phyloP scores from a whole-genome alignment of 2,329 filamentous ascomycete genomes.

The Tolypocladium pustulatum region DNA sequence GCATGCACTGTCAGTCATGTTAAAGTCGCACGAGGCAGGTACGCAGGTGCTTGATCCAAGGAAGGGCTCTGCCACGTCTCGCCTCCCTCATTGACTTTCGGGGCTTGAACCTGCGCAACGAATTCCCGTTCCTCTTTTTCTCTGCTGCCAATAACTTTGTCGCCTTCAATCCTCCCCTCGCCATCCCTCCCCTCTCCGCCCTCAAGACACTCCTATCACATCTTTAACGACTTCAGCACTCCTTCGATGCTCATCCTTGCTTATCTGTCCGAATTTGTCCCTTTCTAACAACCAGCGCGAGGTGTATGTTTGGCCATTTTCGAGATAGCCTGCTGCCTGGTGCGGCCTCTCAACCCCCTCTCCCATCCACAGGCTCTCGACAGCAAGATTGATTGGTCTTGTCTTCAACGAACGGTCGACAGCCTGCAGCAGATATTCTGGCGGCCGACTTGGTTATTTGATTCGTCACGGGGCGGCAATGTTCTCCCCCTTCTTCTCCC shows the following conservation, averaged over 20 bases:
- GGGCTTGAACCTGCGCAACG: background rate
- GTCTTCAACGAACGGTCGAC: background rate
- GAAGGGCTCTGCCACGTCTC: background rate
- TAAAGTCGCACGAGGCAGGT: background rate
- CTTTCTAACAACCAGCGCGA: background rate
- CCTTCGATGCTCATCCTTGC: background rate
- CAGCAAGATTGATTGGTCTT: background rate
- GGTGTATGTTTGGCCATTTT: background rate
- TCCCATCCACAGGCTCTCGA: background rate
- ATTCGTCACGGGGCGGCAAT: background rate
- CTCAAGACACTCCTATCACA: background rate
- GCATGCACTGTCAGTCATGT: background rate
- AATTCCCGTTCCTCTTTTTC: background rate
- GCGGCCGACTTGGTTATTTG: background rate
- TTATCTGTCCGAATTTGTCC: no score
- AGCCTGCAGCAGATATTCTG: background rate
- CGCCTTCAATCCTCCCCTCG: background rate
- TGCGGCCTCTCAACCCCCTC: background rate
- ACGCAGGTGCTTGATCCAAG: background rate
- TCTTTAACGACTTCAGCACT: background rate
- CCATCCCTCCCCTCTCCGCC: background rate
- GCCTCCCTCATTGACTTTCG: background rate
- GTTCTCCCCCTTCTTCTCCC: constrained; percentile 11
- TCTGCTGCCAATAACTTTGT: background rate
- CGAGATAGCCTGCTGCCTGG: background rate